Evolutionary conservation across 371 early-diverging fungal species (phyloP).

Genomic region (Chytridium lagenaria): DNA sequence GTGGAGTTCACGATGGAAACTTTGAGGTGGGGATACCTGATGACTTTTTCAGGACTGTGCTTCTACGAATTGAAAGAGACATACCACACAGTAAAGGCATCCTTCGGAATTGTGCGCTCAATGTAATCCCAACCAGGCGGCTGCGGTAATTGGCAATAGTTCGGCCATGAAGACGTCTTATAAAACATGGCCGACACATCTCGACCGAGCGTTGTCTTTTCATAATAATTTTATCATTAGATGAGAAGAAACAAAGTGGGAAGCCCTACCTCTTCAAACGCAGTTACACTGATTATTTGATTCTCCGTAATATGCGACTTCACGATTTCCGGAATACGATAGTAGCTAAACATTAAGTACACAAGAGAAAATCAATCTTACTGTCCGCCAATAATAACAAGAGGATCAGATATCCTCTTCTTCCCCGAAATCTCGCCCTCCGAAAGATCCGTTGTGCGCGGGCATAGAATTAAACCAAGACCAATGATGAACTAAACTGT

Average conservation of each 20-base stretch:
- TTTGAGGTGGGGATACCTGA: conserved; percentile 9
- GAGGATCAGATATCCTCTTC: conserved; percentile 21
- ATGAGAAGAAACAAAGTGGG: neutral
- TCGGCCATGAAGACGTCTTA: conserved; percentile 30
- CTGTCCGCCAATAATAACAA: conserved; percentile 37
- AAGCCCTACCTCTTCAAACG: conserved; percentile 26
- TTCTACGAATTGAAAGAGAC: neutral
- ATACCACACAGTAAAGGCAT: conserved; percentile 31
- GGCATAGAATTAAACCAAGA: conserved; percentile 86
- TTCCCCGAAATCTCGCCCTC: conserved; percentile 38
- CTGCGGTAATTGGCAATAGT: conserved; percentile 37
- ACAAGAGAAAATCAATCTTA: neutral
- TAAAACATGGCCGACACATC: conserved; percentile 46
- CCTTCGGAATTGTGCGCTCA: conserved; percentile 24
- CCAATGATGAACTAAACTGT: conserved; percentile 75
- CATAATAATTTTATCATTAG: neutral
- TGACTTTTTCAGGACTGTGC: neutral
- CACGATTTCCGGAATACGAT: conserved; percentile 40
- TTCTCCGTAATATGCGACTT: conserved; percentile 32
- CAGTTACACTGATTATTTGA: neutral
- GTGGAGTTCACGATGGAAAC: too few relatives aligned
- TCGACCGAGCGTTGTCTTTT: conserved; percentile 30
- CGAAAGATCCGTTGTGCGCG: conserved; percentile 74
- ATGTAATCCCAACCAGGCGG: conserved; percentile 39
- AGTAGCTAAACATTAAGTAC: conserved; percentile 27